Percentiles rank a stretch among this genome's conserved stretches.
phyloP scores from a whole-genome alignment of 2,329 filamentous ascomycete genomes.

The Fusarium sp. region DNA sequence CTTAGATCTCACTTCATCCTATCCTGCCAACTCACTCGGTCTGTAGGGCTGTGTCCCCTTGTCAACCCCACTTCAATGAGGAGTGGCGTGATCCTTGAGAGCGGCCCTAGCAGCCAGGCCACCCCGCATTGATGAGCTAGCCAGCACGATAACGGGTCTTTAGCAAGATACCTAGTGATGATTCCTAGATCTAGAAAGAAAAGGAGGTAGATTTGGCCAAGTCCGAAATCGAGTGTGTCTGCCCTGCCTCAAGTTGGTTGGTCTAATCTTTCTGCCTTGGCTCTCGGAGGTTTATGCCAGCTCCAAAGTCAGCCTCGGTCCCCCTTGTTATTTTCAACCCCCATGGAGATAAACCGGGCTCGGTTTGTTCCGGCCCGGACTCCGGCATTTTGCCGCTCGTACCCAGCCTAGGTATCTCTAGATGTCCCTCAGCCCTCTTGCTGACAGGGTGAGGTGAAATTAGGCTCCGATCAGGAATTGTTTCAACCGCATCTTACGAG shows the following conservation, averaged over 20 bases:
- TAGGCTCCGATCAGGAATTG: neutral
- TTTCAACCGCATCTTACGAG: neutral
- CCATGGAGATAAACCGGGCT: neutral
- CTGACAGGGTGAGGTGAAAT: neutral
- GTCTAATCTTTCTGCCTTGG: neutral
- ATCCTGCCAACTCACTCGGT: neutral
- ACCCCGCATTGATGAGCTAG: neutral
- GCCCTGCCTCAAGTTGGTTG: neutral
- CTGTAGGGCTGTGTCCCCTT: neutral
- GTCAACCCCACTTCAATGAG: neutral
- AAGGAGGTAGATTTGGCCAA: neutral
- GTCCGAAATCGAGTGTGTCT: neutral
- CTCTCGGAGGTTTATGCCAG: neutral
- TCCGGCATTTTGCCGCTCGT: neutral
- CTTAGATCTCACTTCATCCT: fast-evolving
- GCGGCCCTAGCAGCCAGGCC: neutral
- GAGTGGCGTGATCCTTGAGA: neutral
- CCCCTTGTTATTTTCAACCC: neutral
- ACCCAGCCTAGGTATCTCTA: neutral
- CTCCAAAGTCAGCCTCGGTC: neutral
- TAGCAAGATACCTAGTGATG: neutral
- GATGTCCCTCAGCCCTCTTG: neutral
- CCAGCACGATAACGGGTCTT: neutral
- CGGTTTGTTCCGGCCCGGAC: neutral
- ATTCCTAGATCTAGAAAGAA: neutral